Conservation (phyloP, 148 eudicot genomes). For the Dianthus caryophyllus region DNA sequence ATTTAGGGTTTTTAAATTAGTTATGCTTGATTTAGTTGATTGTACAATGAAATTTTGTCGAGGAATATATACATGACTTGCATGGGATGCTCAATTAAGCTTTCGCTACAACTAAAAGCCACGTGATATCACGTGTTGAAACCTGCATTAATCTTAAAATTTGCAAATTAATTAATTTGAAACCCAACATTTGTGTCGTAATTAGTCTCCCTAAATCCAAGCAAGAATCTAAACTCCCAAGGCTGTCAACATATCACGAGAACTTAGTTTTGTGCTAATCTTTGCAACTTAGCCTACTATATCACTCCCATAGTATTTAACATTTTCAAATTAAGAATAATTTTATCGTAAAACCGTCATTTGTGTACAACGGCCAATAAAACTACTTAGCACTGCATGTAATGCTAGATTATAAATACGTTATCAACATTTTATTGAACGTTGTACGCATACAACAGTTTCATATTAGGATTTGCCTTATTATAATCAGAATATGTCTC, state of each 20-base stretch:
- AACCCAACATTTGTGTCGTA: conserved; percentile 16
- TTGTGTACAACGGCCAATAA: too few species aligned
- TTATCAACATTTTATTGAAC: too few species aligned
- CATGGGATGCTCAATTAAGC: conserved; percentile 31
- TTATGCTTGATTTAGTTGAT: too few species aligned
- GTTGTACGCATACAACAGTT: too few species aligned
- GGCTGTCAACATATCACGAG: conserved; percentile 5
- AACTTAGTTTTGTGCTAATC: not conserved
- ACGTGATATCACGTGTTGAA: conserved; percentile 29
- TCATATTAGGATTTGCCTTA: too few species aligned
- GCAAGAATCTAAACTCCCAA: conserved; percentile 12
- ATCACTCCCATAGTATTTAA: too few species aligned
- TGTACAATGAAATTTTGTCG: not conserved
- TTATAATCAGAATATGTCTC: too few species aligned
- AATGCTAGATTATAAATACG: too few species aligned
- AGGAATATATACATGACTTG: not conserved
- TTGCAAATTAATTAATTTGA: not conserved
- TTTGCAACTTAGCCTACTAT: not conserved
- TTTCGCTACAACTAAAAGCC: conserved; percentile 17
- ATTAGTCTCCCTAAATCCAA: conserved; percentile 14
- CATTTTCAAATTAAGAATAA: too few species aligned
- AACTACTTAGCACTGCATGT: too few species aligned
- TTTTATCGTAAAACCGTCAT: too few species aligned
- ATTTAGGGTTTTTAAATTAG: too few species aligned
- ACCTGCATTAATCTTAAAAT: conserved; percentile 4